phyloP scores from a whole-genome alignment of 805 yeast genomes.

The Lachancea sp. region DNA sequence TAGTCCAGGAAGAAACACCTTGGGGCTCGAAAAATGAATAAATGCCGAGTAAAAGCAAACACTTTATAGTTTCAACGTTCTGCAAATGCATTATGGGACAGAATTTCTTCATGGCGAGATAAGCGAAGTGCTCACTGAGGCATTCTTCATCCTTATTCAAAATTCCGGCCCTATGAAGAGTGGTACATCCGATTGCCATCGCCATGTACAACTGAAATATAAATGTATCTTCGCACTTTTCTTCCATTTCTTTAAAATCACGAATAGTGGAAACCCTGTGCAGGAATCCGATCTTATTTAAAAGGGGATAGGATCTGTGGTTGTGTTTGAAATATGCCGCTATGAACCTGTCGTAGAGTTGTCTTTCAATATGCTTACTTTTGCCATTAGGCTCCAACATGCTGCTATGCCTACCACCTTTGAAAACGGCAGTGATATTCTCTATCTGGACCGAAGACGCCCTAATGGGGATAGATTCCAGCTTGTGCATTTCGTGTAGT shows the following conservation, averaged over 20 bases:
- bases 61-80: conserved; percentile 37
- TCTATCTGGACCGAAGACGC: conserved; percentile 30
- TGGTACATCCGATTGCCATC: conserved; percentile 49
- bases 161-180: conserved; percentile 38
- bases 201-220: conserved; percentile 46
- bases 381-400: conserved; percentile 25
- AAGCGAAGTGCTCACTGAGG: conserved; percentile 37
- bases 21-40: conserved; percentile 46
- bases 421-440: conserved; percentile 24
- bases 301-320: conserved; percentile 40
- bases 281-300: conserved; percentile 36
- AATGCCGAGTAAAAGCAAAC: conserved; percentile 41
- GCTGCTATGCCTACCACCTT: conserved; percentile 28
- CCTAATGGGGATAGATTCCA: conserved; percentile 26
- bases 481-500: conserved; percentile 12
- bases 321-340: conserved; percentile 42
- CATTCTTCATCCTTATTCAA: conserved; percentile 34
- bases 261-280: conserved; percentile 29
- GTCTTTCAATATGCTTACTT: conserved; percentile 29
- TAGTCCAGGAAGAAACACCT: conserved; percentile 47
- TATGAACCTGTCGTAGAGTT: conserved; percentile 34
- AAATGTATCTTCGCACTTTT: conserved; percentile 21
- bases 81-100: conserved; percentile 36
- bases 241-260: conserved; percentile 29
- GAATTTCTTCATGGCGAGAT: conserved; percentile 38